Base-by-base conservation (phyloP, 2,329 filamentous ascomycete species). In the Colletotrichum sansevieriae region DNA sequence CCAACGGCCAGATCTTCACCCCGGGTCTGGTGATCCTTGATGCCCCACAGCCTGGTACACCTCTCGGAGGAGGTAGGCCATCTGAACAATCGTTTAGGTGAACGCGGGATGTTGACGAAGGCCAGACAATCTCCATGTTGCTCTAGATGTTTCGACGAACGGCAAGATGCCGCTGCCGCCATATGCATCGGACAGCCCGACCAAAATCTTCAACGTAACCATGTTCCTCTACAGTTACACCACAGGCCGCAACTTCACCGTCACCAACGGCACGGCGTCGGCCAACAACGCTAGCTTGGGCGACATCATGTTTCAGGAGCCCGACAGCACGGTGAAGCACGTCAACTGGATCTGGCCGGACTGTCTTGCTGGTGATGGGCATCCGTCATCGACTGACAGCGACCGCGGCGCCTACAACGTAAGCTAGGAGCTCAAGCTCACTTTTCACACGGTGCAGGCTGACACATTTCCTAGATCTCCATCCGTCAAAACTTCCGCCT, bases 281-380 rank as follows among this genome's bases (percentile, higher is more conserved):
- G 76, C 78, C 8, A 81, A 83, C 63, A 83, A 85, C 60, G 85
- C 85, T 8, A 90, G 85, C 49, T 77, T 90, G 7, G 87, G 88
- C 2, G 82, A 90, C 57, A 89, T 93, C 63, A 85, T 93, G 81
- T 76, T 79, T 33, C 87, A 90, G 70, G 90, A 93, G 74, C 78
- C 84, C 1, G 86, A 86, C 3, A 91, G 89, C 74, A 92, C 91
- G 0, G 91, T 93, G 49, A 93, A 93, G 76, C 90, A 93, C 75
- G 84, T 92, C 70, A 90, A 90, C 74, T 93, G 91, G 89, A 81
- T 86, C 20, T 93, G 90, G 90, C 91, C 91, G 0, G 85, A 86
- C 66, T 93, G 91, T 73, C 81, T 93, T 0, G 87, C 89, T 3
- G 90, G 90, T 18, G 81, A 90, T 57, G 88, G 88, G 3, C 76